Evolutionary conservation across 2,329 filamentous ascomycete genomes (phyloP), one percentile per base, ranked within the genome.

Genomic region (Monosporascus cannonballus): DNA sequence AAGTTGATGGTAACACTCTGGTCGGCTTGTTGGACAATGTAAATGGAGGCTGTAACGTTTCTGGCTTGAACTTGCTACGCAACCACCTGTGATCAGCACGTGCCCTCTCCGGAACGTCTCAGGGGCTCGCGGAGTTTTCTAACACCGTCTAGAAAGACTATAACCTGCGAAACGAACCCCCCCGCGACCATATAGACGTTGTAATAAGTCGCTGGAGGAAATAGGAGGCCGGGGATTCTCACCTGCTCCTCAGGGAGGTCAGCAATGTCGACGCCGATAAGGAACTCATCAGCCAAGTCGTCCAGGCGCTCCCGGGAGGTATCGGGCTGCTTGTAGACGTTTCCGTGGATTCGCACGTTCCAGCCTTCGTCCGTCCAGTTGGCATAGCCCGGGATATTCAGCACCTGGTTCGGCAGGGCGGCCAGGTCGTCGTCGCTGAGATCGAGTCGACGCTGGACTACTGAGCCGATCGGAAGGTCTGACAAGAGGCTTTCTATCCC

Each of bases 331-430:
- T 90, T 91, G 76, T 85, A 92, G n/a, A 91, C 84, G 62, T 90
- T 90, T 59, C 88, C 89, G 59, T 87, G 88, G 56, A 91, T 81
- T 27, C 87, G 79, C 3, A 91, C 77, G 56, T 85, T 89, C 89
- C 89, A 92, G 36, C 86, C 86, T 53, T 83, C 70, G n/a, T 84
- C 75, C 1, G 88, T 91, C 83, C 86, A 92, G 58, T 92, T 92
- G n/a, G 77, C 88, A 59, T 87, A 87, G 11, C 75, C 74, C 14
- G 86, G 86, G 8, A 90, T 66, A 57, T 90, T 90, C 55, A 90
- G 69, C 4, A 87, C 86, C 56, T 88, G 78, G 0, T 86, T 89
- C 0, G 87, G 87, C 52, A 77, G 72, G 2, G 85, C 83, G 47
- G 71, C 76, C 38, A 90, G 65, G 50, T 86, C 79, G 34, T 71